Evolutionary conservation across 2,329 filamentous ascomycete species (phyloP).

Genomic region (Colletotrichum destructivum): DNA sequence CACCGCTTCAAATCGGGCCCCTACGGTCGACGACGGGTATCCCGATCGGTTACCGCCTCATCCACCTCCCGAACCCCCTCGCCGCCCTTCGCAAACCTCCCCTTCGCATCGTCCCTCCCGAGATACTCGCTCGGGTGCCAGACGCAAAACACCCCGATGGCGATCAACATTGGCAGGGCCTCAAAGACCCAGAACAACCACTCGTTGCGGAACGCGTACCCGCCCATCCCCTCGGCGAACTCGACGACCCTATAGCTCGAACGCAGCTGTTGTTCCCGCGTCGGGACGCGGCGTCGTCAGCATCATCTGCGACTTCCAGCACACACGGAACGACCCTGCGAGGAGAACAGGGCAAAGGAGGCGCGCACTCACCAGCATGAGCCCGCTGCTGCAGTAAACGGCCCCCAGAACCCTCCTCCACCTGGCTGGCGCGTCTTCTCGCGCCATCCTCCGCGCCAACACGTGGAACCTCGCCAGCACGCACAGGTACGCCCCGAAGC

Average conservation of each 20-base stretch:
- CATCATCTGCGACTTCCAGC: neutral
- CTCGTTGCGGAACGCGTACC: too few species aligned
- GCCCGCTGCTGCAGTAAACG: slow-evolving; percentile 54
- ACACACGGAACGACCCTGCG: neutral
- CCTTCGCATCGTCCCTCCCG: slow-evolving; percentile 38
- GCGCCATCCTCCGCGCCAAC: neutral
- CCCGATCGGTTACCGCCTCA: neutral
- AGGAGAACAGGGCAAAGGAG: neutral
- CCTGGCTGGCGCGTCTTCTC: too few species aligned
- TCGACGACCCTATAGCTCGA: slow-evolving; percentile 69
- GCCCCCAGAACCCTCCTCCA: too few species aligned
- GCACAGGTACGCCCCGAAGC: slow-evolving; percentile 57
- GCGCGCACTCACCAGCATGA: slow-evolving; percentile 59
- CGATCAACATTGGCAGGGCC: slow-evolving; percentile 62
- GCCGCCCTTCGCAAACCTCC: neutral
- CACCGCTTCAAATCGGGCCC: neutral
- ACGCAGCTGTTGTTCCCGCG: slow-evolving; percentile 54
- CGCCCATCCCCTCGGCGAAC: slow-evolving; percentile 51
- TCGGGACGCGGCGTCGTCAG: neutral
- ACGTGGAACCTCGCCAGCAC: slow-evolving; percentile 58
- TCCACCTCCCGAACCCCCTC: neutral
- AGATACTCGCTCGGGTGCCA: slow-evolving; percentile 63
- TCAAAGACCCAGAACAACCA: slow-evolving; percentile 52
- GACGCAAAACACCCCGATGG: slow-evolving; percentile 63
- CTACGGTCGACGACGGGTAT: neutral